Evolutionary conservation across 352 stramenopile genomes (phyloP), one percentile per base, ranked within the genome.

Genomic region (Pythium pectinolyticum): DNA sequence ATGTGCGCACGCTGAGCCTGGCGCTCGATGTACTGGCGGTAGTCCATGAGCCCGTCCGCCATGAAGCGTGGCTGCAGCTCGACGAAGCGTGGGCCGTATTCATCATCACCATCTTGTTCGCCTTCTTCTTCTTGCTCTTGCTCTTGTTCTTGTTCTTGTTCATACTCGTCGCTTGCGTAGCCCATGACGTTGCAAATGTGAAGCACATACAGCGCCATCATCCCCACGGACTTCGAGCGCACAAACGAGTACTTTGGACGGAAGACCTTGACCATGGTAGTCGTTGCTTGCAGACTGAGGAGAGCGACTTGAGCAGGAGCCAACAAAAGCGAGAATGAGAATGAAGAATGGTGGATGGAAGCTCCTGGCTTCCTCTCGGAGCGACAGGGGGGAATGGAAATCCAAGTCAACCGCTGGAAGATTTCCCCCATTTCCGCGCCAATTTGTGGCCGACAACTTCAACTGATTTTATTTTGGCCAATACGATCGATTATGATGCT

Each of bases 251-350:
- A 15, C 1, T 6, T 19, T 10, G 63, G 63, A 32, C 28, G 41
- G 43, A 61, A 47, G n/a, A 70, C 40, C 49, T 70, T 70, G 48
- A 65, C 63, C 63, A 70, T 70, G n/a, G n/a, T n/a, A n/a, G n/a
- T n/a, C n/a, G n/a, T n/a, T n/a, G n/a, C 20, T 35, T 52, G 22
- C 15, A 7, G 30, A 28, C 35, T 5, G 19, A 64, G 31, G 35
- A 9, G 20, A 32, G 43, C 9, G 32, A 20, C n/a, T 27, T 63
- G 46, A 20, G 25, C 12, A 12, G 24, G 15, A 34, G 10, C 27
- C 15, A 20, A 28, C 17, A 37, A 34, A 62, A 57, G 49, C 28
- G 17, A 20, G 5, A 51, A 34, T 51, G 45, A 35, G n/a, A 20
- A 17, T 7, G 19, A 17, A 45, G 37, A 45, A 20, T n/a, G 25